Evolutionary conservation across 495 filamentous ascomycete species (phyloP), one percentile per base, ranked within the genome.

Genomic region (Annulohypoxylon moriforme): DNA sequence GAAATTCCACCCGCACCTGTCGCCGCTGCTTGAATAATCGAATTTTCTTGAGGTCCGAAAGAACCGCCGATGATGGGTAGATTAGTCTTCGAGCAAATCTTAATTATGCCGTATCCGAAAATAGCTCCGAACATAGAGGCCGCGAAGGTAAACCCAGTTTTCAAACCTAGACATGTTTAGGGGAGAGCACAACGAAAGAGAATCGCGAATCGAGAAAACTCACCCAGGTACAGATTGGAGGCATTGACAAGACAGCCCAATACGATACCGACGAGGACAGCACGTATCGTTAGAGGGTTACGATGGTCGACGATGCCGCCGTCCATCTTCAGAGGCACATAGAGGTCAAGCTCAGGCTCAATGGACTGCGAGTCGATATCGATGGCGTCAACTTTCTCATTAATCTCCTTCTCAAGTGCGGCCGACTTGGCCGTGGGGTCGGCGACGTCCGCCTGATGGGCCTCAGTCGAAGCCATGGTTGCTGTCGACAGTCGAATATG

Each of bases 91-190:
- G 85, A 82, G 60, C 84, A 72, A 57, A 85, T 79, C 61, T 90
- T 90, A 66, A 91, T 70, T 60, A 91, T 84, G n/a, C 85, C 88
- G 60, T 89, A 91, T 50, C 89, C 89, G 71, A 90, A 88, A 57
- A 91, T 90, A 56, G 89, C 84, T 18, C 86, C 86, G 63, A 89
- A 88, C 66, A 89, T 81, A 66, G 81, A 85, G 50, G 88, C 87
- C 52, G 81, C 77, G 72, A 91, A 90, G 16, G 85, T 90, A 78
- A 87, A 91, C 25, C 89, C 89, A 42, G 89, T 89, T 76, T 90
- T 90, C 25, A 91, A 80, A 77, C 89, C 83, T 83, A 70, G 25
- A n/a, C 11, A 52, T 11, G 9, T 60, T 85, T 38, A 81, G 77
- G 60, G 34, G 47, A 20, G 57, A 14, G 38, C 62, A 44, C 8